Base-by-base conservation (phyloP, 345 rosid species). In the Cardiospermum halicacabum region DNA sequence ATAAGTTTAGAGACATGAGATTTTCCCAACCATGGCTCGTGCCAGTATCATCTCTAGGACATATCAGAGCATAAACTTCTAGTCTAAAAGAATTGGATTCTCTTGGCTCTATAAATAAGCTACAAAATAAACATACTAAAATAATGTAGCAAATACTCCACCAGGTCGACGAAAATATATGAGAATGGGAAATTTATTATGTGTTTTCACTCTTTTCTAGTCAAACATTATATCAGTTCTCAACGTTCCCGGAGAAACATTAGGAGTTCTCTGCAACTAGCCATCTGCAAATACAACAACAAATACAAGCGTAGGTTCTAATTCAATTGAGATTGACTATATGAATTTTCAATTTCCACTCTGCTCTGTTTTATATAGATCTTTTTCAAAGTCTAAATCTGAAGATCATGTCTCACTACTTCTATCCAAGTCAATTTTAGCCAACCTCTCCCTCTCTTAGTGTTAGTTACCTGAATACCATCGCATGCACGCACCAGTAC, bases 271-370 rank as follows among this genome's bases (percentile, higher is more conserved):
- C 27, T 34, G 61, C 19, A 42, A 16, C 12, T 0, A 47, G 53
- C 2, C 56, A 37, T 60, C 53, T 57, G 51, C 48, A 59, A 18
- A 61, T n/a, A n/a, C n/a, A n/a, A n/a, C n/a, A n/a, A n/a, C n/a
- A n/a, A n/a, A n/a, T n/a, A n/a, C n/a, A n/a, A n/a, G n/a, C n/a
- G n/a, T n/a, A n/a, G n/a, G n/a, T n/a, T n/a, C n/a, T n/a, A n/a
- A n/a, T n/a, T n/a, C n/a, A n/a, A n/a, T n/a, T n/a, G n/a, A n/a
- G n/a, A n/a, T n/a, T n/a, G n/a, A n/a, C n/a, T n/a, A n/a, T n/a
- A n/a, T n/a, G n/a, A n/a, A n/a, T n/a, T n/a, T n/a, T n/a, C n/a
- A n/a, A n/a, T n/a, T n/a, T n/a, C n/a, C n/a, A n/a, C n/a, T n/a
- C n/a, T n/a, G n/a, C n/a, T n/a, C n/a, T n/a, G n/a, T n/a, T n/a